Base-by-base conservation (phyloP, 2,329 filamentous ascomycete genomes). In the Penicillium hesseltinei region DNA sequence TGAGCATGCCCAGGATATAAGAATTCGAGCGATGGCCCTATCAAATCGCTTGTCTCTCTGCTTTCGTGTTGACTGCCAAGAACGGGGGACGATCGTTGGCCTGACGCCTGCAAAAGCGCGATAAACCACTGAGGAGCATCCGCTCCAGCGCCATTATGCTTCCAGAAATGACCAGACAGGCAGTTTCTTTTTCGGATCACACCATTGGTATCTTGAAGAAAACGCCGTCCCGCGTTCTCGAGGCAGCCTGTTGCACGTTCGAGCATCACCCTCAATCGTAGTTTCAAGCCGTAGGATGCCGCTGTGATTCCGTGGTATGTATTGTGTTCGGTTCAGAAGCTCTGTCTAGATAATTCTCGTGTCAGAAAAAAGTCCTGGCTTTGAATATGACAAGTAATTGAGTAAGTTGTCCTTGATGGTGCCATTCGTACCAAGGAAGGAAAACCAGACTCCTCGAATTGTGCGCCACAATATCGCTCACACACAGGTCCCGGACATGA, bases 221-320 rank as follows among this genome's bases (percentile, higher is more conserved):
- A 68, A 72, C 75, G 74, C 70, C 77, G 73, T 66, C 78, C 77
- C 67, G 77, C 78, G 73, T 72, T 77, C 71, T 81, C 78, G 69
- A 81, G 72, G 69, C 75, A 79, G 73, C 77, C 73, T 59, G 76
- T 73, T 65, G 78, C 75, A 69, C 79, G 78, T 77, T 81, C 79
- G 69, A 81, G 78, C 79, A 81, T 81, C 71, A 75, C 78, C 75
- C 71, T 62, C 64, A 59, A 66, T 61, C 61, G 62, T 68, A 65
- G 63, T 54, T 58, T 65, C 59, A 59, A 66, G 63, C 66, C 64
- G 64, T 44, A 62, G 54, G 62, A 57, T 66, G 67, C 66, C 66
- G 61, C 56, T 52, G 44, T 53, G 54, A 46, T 54, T 63, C 44
- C 47, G 57, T 47, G 54, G 56, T 56, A 57, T 55, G 63, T 67